Conservation (phyloP, 306 rosid species). For the Vicia villosa region DNA sequence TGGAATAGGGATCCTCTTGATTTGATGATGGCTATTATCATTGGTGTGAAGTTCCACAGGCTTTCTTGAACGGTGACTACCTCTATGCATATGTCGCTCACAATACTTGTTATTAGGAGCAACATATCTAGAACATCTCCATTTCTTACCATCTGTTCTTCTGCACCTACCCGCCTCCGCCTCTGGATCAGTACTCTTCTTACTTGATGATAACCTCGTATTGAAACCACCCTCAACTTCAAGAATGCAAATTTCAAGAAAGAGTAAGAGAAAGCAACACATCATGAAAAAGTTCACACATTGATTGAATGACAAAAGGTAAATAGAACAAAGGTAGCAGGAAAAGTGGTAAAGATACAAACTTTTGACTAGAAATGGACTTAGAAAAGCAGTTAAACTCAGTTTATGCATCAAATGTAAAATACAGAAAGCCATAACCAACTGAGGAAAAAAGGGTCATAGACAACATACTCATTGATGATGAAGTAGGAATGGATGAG, state of each 20-base stretch:
- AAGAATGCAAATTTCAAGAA: conserved; percentile 31
- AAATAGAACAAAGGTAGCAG: not conserved
- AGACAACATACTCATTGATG: conserved; percentile 41
- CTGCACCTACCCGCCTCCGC: conserved; percentile 78
- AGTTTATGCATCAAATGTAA: conserved; percentile 2
- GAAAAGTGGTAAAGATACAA: conserved; percentile 28
- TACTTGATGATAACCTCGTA: conserved; percentile 47
- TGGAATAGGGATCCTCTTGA: conserved; percentile 48
- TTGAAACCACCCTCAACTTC: conserved; percentile 51
- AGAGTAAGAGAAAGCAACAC: conserved; percentile 27
- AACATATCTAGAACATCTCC: conserved; percentile 86
- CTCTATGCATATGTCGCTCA: conserved; percentile 89
- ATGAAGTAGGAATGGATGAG: conserved; percentile 30
- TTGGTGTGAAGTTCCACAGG: conserved; percentile 71
- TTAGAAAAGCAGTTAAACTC: conserved; percentile 20
- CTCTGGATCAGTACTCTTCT: conserved; percentile 58
- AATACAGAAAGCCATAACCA: not conserved
- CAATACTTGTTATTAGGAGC: conserved; percentile 78
- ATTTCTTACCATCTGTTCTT: conserved; percentile 88
- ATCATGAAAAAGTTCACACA: conserved; percentile 35
- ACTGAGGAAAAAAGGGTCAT: not conserved
- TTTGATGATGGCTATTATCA: conserved; percentile 10
- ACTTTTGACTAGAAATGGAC: conserved; percentile 25
- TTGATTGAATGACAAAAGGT: conserved; percentile 35
- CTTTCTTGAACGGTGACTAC: conserved; percentile 99